Percentiles rank a stretch among this genome's conserved stretches.
phyloP scores from a whole-genome alignment of 2,329 filamentous ascomycete genomes.

The Colletotrichum melonis region DNA sequence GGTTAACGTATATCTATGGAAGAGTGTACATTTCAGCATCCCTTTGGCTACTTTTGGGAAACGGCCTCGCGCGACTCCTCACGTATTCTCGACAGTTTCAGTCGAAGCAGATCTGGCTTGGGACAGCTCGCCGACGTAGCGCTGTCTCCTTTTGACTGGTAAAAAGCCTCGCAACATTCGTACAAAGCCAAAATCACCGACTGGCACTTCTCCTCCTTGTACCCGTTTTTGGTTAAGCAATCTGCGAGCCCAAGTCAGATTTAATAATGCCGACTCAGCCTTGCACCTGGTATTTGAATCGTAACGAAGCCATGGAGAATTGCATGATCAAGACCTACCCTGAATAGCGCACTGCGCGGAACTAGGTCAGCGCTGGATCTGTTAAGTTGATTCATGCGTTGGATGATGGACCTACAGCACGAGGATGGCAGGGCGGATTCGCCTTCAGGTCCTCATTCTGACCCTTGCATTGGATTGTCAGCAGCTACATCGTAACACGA shows the following conservation, averaged over 20 bases:
- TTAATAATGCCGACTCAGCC: neutral
- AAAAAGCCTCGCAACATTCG: slow-evolving; percentile 92
- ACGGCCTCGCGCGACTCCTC: slow-evolving; percentile 44
- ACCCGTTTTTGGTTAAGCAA: slow-evolving; percentile 86
- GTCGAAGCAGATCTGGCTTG: slow-evolving; percentile 78
- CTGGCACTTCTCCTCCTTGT: slow-evolving; percentile 87
- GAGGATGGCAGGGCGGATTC: slow-evolving; percentile 85
- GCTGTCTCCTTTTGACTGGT: slow-evolving; percentile 80
- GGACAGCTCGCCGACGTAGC: slow-evolving; percentile 87
- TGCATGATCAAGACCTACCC: slow-evolving; percentile 61
- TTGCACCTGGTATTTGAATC: neutral
- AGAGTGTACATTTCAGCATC: slow-evolving; percentile 57
- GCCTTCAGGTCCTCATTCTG: slow-evolving; percentile 78
- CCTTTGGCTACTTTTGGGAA: neutral
- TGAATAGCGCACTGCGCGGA: slow-evolving; percentile 85
- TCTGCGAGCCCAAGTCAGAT: slow-evolving; percentile 59
- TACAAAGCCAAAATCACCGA: slow-evolving; percentile 85
- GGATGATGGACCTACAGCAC: slow-evolving; percentile 69
- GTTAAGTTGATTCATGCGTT: neutral
- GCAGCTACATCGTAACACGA: neutral
- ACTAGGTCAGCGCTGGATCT: slow-evolving; percentile 16
- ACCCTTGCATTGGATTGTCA: slow-evolving; percentile 15
- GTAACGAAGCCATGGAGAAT: neutral
- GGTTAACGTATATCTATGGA: slow-evolving; percentile 57
- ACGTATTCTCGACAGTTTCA: slow-evolving; percentile 86